These are phyloP conservation scores for Stachybotrys chartarum DNA, from an alignment of 2,329 filamentous ascomycete genomes.

Conservation along the genomic window DNA sequence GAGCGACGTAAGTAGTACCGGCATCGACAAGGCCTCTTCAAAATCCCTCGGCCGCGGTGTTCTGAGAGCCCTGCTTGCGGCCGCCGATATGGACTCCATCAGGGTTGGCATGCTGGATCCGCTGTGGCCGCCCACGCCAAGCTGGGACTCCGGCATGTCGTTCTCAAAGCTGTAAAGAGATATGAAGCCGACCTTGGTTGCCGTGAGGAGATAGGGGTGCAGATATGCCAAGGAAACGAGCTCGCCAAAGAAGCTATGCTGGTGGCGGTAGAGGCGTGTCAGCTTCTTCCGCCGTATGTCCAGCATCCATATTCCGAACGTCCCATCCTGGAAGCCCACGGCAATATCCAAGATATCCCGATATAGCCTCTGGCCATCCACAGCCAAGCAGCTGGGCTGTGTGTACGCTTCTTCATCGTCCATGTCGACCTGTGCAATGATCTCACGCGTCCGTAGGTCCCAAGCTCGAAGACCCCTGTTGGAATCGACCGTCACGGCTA, in stretches of 20 bases:
- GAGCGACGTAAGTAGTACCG: slow-evolving; percentile 63
- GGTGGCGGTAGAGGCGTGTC: slow-evolving; percentile 47
- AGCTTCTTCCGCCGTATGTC: slow-evolving; percentile 37
- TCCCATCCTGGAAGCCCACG: slow-evolving; percentile 65
- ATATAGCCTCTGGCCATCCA: slow-evolving; percentile 46
- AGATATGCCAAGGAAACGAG: slow-evolving; percentile 65
- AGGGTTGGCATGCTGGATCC: background rate
- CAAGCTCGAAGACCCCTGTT: slow-evolving; percentile 68
- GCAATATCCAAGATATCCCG: slow-evolving; percentile 49
- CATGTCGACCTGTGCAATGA: slow-evolving; percentile 46
- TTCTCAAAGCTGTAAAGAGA: slow-evolving; percentile 65
- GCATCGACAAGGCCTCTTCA: slow-evolving; percentile 11
- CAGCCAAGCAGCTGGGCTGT: slow-evolving; percentile 55
- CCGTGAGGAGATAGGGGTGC: slow-evolving; percentile 70
- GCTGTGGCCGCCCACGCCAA: background rate
- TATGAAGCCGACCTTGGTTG: slow-evolving; percentile 66
- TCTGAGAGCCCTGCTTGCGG: background rate
- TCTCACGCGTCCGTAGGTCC: slow-evolving; percentile 57
- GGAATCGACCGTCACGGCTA: slow-evolving; percentile 70
- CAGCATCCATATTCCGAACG: slow-evolving; percentile 63
- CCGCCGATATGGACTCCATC: background rate
- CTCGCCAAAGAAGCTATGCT: slow-evolving; percentile 54
- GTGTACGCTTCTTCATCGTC: slow-evolving; percentile 11
- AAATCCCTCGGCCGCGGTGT: background rate
- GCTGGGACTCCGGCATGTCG: background rate